Conservation (phyloP, 768 basidiomycete species). For the Mycena crocata region DNA sequence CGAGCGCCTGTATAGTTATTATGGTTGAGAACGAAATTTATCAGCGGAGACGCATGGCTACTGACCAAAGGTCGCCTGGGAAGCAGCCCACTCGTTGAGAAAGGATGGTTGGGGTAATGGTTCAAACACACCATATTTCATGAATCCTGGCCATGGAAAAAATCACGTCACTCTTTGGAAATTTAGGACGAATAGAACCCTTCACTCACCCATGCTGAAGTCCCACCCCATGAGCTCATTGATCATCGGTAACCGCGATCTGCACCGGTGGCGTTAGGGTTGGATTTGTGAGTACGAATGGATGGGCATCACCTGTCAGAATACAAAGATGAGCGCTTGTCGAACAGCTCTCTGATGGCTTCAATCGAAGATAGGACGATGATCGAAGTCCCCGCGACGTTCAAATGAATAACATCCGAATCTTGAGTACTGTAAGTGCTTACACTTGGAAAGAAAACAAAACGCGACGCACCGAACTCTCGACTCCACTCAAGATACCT, state of each 20-base stretch:
- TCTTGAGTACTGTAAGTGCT: not conserved
- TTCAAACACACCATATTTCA: slow-evolving; percentile 25
- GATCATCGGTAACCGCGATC: slow-evolving; percentile 10
- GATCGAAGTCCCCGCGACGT: slow-evolving; percentile 48
- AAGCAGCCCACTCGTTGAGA: not conserved
- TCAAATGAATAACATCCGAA: slow-evolving; percentile 42
- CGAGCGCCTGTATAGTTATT: not conserved
- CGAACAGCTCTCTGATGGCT: slow-evolving; percentile 47
- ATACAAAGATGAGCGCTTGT: slow-evolving; percentile 42
- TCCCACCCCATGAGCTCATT: slow-evolving; percentile 20
- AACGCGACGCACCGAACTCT: slow-evolving; percentile 40
- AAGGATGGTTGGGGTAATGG: not conserved
- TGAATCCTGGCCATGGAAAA: slow-evolving; percentile 13
- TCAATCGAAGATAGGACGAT: slow-evolving; percentile 43
- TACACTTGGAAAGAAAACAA: not conserved
- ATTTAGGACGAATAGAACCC: not conserved
- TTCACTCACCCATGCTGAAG: not conserved
- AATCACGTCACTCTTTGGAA: not conserved
- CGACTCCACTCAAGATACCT: slow-evolving; percentile 51
- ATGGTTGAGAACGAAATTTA: not conserved
- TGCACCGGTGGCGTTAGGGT: too few species aligned
- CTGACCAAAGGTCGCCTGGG: slow-evolving; percentile 12
- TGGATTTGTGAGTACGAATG: too few species aligned
- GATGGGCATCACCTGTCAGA: slow-evolving; percentile 10
- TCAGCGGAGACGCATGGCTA: not conserved